These are phyloP conservation scores for Picochlorum sp. DNA, from an alignment of 139 green algal genomes.

Conservation along the genomic window DNA sequence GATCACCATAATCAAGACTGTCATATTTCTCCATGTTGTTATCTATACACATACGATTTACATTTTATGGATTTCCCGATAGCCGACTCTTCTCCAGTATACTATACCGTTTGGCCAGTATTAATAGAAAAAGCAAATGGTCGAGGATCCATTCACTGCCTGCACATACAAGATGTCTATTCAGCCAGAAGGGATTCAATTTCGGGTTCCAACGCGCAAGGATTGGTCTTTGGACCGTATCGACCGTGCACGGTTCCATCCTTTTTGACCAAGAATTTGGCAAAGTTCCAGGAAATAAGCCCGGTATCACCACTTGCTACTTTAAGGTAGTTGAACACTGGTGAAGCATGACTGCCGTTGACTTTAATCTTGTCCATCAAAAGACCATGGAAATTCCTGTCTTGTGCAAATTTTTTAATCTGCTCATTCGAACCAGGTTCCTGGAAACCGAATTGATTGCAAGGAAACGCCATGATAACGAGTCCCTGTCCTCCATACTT, in stretches of 20 bases:
- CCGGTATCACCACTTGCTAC: neutral
- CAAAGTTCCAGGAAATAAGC: constrained; percentile 6
- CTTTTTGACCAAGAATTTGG: constrained; percentile 18
- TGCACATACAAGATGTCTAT: neutral
- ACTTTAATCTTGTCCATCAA: constrained; percentile 33
- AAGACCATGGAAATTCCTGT: constrained; percentile 14
- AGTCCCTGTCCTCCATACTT: constrained; percentile 19
- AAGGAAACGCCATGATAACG: constrained; percentile 24
- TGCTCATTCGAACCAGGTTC: constrained; percentile 32
- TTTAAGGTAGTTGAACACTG: constrained; percentile 28
- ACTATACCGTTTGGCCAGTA: too few species aligned
- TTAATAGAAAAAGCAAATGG: too few species aligned
- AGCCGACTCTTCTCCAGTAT: too few species aligned
- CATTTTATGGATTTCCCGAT: too few species aligned
- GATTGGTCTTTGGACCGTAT: constrained; percentile 4
- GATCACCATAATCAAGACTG: too few species aligned
- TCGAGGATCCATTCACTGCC: too few species aligned
- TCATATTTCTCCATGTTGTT: too few species aligned
- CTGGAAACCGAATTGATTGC: constrained; percentile 27
- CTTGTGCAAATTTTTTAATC: constrained; percentile 25
- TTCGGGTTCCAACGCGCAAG: neutral
- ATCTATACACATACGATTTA: too few species aligned
- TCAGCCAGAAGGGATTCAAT: neutral
- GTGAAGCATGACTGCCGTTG: constrained; percentile 15
- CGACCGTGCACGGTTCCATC: constrained; percentile 13